Conservation (phyloP, 495 filamentous ascomycete species). For the Thermochaetoides thermophila region DNA sequence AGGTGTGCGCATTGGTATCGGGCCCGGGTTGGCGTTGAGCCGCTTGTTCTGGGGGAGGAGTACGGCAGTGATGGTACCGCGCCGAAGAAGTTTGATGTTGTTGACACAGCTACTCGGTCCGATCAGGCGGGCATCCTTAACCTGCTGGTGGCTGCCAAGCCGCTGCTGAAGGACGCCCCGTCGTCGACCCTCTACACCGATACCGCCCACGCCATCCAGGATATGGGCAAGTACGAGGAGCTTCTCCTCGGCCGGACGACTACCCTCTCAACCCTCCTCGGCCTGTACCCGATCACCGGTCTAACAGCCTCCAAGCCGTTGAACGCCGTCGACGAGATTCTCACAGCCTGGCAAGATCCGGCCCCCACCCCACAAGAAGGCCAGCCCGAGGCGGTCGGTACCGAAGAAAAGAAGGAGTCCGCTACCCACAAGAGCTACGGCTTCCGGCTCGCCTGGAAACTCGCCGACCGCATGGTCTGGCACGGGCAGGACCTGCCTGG, state of each 20-base stretch:
- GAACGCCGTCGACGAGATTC: slow-evolving; percentile 14
- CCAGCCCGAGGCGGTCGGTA: no score
- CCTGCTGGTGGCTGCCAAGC: slow-evolving; percentile 31
- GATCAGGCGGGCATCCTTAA: slow-evolving; percentile 36
- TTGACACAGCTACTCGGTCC: slow-evolving; percentile 41
- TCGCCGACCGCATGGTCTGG: slow-evolving; percentile 7
- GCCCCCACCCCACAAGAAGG: neutral
- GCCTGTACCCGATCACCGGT: slow-evolving; percentile 36
- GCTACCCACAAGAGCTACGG: slow-evolving; percentile 5
- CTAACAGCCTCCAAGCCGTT: no score
- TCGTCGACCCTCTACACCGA: slow-evolving; percentile 36
- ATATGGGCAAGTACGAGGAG: slow-evolving; percentile 13
- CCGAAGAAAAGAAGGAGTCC: no score
- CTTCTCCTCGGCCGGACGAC: slow-evolving; percentile 30
- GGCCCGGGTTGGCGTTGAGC: slow-evolving; percentile 9
- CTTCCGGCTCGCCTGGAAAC: slow-evolving; percentile 16
- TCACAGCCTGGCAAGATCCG: slow-evolving; percentile 1
- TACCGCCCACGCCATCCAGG: slow-evolving; percentile 10
- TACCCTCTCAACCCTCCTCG: slow-evolving; percentile 32
- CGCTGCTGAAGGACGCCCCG: slow-evolving; percentile 25
- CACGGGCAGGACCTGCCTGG: slow-evolving; percentile 3
- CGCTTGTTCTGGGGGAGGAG: slow-evolving; percentile 26
- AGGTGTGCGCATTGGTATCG: slow-evolving; percentile 18
- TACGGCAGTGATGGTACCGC: slow-evolving; percentile 20
- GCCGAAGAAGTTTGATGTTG: slow-evolving; percentile 36